Base-by-base conservation (phyloP, 2,329 filamentous ascomycete species). In the Alternaria brassicae region DNA sequence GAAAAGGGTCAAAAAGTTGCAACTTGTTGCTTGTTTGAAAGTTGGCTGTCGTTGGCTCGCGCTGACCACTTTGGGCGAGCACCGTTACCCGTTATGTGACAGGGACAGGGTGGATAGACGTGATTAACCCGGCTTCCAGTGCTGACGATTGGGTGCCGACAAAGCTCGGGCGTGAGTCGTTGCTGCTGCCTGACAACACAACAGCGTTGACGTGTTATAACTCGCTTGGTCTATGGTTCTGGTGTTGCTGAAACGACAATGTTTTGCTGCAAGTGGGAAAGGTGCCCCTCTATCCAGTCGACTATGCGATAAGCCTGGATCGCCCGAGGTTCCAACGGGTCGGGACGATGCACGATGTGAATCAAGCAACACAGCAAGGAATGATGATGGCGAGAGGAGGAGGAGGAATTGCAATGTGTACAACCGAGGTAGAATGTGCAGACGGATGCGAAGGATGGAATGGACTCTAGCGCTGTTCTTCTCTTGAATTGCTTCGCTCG, bases 281-380 rank as follows among this genome's bases (percentile, higher is more conserved):
- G 37, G 27, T 67, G 64, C 63, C 69, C 69, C 65, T 69, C 68
- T 66, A 60, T 69, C 53, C 45, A 52, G 34, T 42, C 40, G 50
- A 58, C 51, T 57, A 59, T 67, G 65, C 71, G 73, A 77, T 75
- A 75, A 74, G 74, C 71, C 64, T 71, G 60, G 68, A 72, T 68
- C 61, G 65, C 62, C 73, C 72, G 70, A 71, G 69, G 72, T 70
- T 66, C 69, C 71, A 67, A 62, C 61, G 57, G 55, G 45, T 62
- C 58, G 67, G 62, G 53, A 62, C 58, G 53, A 51, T 64, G 65
- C 61, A 67, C 51, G 52, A 53, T 37, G 25, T 17, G 44, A 56
- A 37, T 40, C 21, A 53, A 39, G 50, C 55, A 62, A 49, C 58
- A 64, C 49, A 58, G 40, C 37, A 30, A 27, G 28, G 42, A 34